Base-by-base conservation (phyloP, 2,329 filamentous ascomycete species). In the Botryotinia narcissicola region DNA sequence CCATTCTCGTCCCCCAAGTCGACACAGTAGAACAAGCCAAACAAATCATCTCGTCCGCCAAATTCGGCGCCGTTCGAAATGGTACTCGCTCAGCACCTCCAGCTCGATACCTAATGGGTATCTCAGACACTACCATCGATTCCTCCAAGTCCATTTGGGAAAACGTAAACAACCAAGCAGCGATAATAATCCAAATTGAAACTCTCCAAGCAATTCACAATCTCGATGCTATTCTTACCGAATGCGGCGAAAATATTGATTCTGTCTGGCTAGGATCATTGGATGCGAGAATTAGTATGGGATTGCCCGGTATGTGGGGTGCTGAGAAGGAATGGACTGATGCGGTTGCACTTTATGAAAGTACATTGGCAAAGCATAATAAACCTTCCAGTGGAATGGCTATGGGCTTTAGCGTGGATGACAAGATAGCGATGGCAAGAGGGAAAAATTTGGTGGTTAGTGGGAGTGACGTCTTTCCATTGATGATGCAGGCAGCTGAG, bases 121-220 rank as follows among this genome's bases (percentile, higher is more conserved):
- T 86, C 44, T 83, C 83, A 0, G 84, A 86, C 77, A 77, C 37
- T 5, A 72, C 54, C 5, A 71, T 81, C 29, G 80, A 84, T 71
- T 72, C 80, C 16, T 74, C 73, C n/a, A 74, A 78, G 7, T 80
- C 83, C 44, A 73, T 85, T 12, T 81, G 82, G 74, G 78, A 82
- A 74, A 83, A 82, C 74, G 69, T 85, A 44, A 86, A 86, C 78
- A 77, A 83, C 70, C 85, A 86, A 77, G 84, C 85, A 0, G 85
- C 85, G 63, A 78, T 86, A 73, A 83, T 86, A 80, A 84, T 86
- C 66, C 85, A 86, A 77, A 84, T 86, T 57, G 85, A 86, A 78
- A 79, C 81, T 1, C 76, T 83, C 7, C 78, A 81, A 70, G 85
- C 81, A 80, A 78, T 86, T 73, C 78, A 84, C 70, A 86, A 86